Percentiles rank a stretch among this genome's conserved stretches.
phyloP scores from a whole-genome alignment of 176 grass and related monocot genomes.

The Themeda triandra region DNA sequence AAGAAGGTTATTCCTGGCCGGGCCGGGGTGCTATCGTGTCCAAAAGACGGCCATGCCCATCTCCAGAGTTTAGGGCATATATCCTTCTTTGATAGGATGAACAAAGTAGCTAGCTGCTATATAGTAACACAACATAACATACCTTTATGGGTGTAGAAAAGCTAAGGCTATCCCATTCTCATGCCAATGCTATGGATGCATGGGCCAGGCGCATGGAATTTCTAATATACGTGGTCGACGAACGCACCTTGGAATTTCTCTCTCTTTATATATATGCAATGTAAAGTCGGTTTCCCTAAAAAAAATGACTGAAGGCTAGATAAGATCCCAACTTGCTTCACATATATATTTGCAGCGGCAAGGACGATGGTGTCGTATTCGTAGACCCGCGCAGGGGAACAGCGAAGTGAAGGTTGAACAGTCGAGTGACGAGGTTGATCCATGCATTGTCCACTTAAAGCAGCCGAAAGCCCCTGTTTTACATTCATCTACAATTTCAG shows the following conservation, averaged over 20 bases:
- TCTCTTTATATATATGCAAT: too few relatives aligned
- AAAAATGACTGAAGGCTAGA: neutral
- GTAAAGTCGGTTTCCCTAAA: neutral
- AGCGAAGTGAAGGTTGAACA: neutral
- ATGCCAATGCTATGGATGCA: neutral
- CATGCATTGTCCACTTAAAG: neutral
- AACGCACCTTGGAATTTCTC: neutral
- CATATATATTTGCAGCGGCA: neutral
- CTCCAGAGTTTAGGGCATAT: neutral
- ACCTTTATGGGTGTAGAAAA: neutral
- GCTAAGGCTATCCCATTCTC: neutral
- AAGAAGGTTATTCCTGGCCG: neutral
- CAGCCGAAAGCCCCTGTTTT: neutral
- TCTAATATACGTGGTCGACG: neutral
- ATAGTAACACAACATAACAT: neutral
- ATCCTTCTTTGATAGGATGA: neutral
- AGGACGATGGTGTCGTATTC: neutral
- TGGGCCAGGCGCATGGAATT: neutral
- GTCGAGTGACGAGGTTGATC: neutral
- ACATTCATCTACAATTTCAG: neutral
- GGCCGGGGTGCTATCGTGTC: neutral
- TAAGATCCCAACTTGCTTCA: neutral
- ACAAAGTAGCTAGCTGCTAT: neutral
- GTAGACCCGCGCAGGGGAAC: neutral
- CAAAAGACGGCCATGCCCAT: neutral